Conservation (phyloP, 2,329 filamentous ascomycete species). For the Talaromyces marneffei region DNA sequence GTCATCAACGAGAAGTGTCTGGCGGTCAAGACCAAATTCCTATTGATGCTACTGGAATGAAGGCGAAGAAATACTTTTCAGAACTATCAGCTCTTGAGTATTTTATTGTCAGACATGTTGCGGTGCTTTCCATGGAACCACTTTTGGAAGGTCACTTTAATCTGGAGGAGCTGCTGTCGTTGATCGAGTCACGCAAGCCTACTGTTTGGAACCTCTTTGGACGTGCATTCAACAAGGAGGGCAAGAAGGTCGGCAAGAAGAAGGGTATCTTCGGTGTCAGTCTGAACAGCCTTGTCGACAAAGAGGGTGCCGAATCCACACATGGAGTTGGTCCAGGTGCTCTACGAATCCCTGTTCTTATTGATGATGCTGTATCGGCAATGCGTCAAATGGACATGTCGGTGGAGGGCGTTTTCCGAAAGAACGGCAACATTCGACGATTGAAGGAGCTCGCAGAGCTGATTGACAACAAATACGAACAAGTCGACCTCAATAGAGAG, state of each 20-base stretch:
- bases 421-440: slow-evolving; percentile 97
- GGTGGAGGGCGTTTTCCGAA: slow-evolving; percentile 95
- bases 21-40: slow-evolving; percentile 44
- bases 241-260: slow-evolving; percentile 67
- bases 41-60: slow-evolving; percentile 51
- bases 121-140: slow-evolving; percentile 90
- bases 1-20: slow-evolving; percentile 63
- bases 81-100: slow-evolving; percentile 93
- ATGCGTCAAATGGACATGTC: slow-evolving; percentile 99
- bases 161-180: slow-evolving; percentile 83
- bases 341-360: slow-evolving; percentile 81
- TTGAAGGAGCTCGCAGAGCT: slow-evolving; percentile 77
- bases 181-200: slow-evolving; percentile 88
- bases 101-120: slow-evolving; percentile 92
- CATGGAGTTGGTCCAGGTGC: slow-evolving; percentile 91
- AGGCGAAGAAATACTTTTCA: slow-evolving; percentile 80
- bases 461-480: slow-evolving; percentile 80
- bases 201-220: slow-evolving; percentile 99
- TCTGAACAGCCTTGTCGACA: slow-evolving; percentile 81
- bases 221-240: slow-evolving; percentile 85
- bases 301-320: slow-evolving; percentile 94
- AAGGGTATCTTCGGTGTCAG: slow-evolving; percentile 91
- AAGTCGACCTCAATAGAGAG: slow-evolving; percentile 79
- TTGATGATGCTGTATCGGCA: slow-evolving; percentile 89
- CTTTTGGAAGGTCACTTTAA: slow-evolving; percentile 84